Evolutionary conservation across 306 rosid species (phyloP).

Genomic region (Purshia tridentata): DNA sequence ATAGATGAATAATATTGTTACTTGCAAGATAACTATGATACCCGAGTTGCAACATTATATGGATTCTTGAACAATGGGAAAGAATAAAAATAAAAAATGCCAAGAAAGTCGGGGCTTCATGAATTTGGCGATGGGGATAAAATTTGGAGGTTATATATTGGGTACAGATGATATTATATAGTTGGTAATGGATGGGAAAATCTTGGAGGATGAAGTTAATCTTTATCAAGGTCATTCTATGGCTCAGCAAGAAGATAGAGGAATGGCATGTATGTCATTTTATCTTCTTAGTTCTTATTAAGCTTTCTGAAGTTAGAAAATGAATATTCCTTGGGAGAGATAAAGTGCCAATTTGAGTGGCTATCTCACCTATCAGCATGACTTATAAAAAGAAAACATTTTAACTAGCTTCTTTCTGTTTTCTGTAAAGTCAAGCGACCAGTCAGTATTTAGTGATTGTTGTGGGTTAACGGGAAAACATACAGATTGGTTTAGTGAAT

Average conservation of each 20-base stretch:
- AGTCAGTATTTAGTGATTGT: background rate
- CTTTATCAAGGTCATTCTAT: background rate
- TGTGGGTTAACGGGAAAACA: background rate
- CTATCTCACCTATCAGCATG: background rate
- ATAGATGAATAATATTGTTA: background rate
- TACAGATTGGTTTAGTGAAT: background rate
- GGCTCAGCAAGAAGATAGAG: background rate
- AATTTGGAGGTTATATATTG: background rate
- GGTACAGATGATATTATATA: background rate
- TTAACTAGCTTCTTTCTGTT: background rate
- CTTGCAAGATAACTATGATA: too few species aligned
- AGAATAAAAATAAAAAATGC: too few species aligned
- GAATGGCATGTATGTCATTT: background rate
- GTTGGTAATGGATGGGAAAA: background rate
- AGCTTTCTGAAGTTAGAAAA: background rate
- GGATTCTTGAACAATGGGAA: too few species aligned
- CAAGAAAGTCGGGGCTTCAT: too few species aligned
- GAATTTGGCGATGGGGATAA: too few species aligned
- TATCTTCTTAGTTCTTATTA: background rate
- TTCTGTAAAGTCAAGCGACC: background rate
- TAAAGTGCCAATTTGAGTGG: background rate
- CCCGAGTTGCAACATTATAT: too few species aligned
- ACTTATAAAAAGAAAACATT: background rate
- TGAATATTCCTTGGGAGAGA: background rate
- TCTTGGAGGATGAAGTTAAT: background rate